Evolutionary conservation across 2,329 filamentous ascomycete genomes (phyloP), one percentile per base, ranked within the genome.

Genomic region (Aspergillus sp.): DNA sequence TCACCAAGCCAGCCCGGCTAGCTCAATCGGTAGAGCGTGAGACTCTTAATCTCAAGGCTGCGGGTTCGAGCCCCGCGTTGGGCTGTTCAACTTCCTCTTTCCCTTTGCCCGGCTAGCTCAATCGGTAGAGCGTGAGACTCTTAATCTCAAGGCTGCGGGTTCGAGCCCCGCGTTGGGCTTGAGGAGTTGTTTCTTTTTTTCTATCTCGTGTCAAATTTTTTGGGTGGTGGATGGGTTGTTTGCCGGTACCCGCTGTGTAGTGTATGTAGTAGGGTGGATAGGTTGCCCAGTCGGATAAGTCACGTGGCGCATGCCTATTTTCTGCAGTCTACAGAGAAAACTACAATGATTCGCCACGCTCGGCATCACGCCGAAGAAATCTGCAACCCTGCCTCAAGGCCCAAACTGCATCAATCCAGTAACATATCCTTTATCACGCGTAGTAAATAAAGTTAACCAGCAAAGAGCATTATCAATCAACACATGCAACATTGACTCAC

Each of bases 1-100:
- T 23, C 52, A 54, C 39, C 52, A 68, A 64, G 62, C 58, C 60
- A 61, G 78, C 78, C 73, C 74, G 78, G 77, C 75, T 80, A 80
- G 78, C 78, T 81, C 78, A 81, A 80, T 81, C 77, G 78, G 72
- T 78, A 80, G 74, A 77, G 74, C 75, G 73, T 80, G 78, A 78
- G 78, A 77, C 77, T 80, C 77, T 80, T 81, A 78, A 74, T 72
- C 74, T 71, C 72, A 73, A 73, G 69, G 70, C 66, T 75, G 74
- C 71, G 74, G 73, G 74, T 76, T 76, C 74, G 72, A 76, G 70
- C 74, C 74, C 73, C 74, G 70, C 73, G 72, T 76, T 74, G 70
- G 74, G 73, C 73, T 32, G 30, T 32, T 4, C 30, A 32, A 32
- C 30, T 32, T 32, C 30, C 30, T 32, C 30, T 32, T 32, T 32